Conservation (phyloP, 345 rosid species). For the Atalantia buxifolia region DNA sequence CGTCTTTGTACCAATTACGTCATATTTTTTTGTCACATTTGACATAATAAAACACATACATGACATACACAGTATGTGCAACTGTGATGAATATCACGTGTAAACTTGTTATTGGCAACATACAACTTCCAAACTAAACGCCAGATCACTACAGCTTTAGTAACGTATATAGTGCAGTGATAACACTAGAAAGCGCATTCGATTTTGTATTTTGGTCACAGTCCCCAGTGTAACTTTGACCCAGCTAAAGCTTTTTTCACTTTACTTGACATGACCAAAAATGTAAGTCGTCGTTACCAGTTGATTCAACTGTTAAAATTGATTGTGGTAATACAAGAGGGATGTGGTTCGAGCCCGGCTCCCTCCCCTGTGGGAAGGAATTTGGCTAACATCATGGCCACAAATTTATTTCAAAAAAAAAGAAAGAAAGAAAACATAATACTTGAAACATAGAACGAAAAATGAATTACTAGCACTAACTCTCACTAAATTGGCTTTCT, state of each 20-base stretch:
- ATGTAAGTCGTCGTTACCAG: not conserved
- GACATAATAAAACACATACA: not conserved
- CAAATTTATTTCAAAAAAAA: not conserved
- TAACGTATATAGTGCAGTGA: not conserved
- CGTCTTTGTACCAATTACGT: not conserved
- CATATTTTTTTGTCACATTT: too few relatives aligned
- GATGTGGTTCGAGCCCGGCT: not conserved
- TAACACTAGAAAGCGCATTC: not conserved
- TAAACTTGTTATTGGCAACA: not conserved
- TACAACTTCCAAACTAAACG: not conserved
- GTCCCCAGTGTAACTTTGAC: not conserved
- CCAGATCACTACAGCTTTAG: not conserved
- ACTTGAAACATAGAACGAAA: not conserved
- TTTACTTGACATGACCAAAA: not conserved
- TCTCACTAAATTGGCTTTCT: not conserved
- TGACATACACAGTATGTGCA: not conserved
- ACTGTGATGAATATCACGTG: not conserved
- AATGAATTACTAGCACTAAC: not conserved
- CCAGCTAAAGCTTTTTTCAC: not conserved
- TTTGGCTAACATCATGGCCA: not conserved
- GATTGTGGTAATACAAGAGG: not conserved
- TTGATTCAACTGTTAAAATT: not conserved
- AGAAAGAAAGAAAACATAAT: not conserved
- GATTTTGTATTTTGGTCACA: not conserved
- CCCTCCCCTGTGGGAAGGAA: not conserved